phyloP scores from a whole-genome alignment of 129 eudicot species.

The Lactuca saligna region DNA sequence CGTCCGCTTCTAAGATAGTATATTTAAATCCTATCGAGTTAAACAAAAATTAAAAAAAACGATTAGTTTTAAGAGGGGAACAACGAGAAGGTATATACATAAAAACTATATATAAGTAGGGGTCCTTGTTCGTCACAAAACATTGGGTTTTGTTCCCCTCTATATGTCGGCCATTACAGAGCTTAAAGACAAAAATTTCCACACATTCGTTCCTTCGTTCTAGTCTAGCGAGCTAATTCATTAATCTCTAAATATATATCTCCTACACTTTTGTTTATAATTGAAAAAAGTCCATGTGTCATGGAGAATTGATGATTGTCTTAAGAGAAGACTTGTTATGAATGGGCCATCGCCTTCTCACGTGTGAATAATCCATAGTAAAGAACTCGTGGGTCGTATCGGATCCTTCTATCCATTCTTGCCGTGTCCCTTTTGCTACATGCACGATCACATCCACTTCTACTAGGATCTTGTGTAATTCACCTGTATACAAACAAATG shows the following conservation, averaged over 20 bases:
- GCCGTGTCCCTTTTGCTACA: conserved; percentile 43
- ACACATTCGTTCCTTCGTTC: conserved; percentile 5
- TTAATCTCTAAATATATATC: not conserved
- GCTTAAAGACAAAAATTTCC: conserved; percentile 31
- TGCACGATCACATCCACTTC: conserved; percentile 31
- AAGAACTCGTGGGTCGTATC: conserved; percentile 41
- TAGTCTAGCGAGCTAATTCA: not conserved
- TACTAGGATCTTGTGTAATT: conserved; percentile 28
- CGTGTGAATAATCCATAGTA: conserved; percentile 60
- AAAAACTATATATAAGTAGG: conserved; percentile 23
- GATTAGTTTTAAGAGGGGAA: not conserved
- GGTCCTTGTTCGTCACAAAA: conserved; percentile 26
- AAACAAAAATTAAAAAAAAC: too few relatives aligned
- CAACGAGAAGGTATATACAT: conserved; percentile 26
- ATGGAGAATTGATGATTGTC: conserved; percentile 40
- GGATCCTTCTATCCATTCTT: conserved; percentile 35
- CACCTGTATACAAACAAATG: conserved; percentile 28
- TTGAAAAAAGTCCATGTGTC: conserved; percentile 26
- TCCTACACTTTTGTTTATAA: not conserved
- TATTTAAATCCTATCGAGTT: too few relatives aligned
- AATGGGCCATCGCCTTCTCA: conserved; percentile 67
- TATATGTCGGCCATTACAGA: conserved; percentile 41
- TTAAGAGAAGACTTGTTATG: conserved; percentile 50
- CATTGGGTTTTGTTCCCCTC: conserved; percentile 36
- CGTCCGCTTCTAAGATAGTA: too few relatives aligned